Percentiles rank a stretch among this genome's conserved stretches.
Evolutionary conservation across 2,329 filamentous ascomycete genomes (phyloP).

Genomic region (Fusarium metavorans): DNA sequence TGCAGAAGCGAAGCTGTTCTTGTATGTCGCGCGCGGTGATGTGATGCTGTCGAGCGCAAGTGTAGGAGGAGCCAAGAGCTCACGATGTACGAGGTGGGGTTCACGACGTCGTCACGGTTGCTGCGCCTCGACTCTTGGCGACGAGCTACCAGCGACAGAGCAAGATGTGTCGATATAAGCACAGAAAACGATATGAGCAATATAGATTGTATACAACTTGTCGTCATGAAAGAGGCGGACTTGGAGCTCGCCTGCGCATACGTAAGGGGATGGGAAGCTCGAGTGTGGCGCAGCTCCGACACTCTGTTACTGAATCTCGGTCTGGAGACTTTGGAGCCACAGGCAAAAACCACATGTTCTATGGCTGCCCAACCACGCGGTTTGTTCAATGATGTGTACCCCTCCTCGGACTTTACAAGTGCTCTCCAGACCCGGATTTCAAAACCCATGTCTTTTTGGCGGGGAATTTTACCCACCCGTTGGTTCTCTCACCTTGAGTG

Average conservation of each 20-base stretch:
- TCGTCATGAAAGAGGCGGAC: background rate
- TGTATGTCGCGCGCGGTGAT: background rate
- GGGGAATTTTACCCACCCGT: constrained; percentile 12
- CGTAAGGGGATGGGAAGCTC: background rate
- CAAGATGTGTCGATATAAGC: background rate
- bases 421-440: background rate
- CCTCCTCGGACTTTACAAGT: constrained; percentile 17
- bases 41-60: background rate
- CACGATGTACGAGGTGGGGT: constrained; percentile 34
- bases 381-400: constrained; percentile 2
- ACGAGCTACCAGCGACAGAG: constrained; percentile 8
- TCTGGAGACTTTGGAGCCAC: background rate
- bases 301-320: constrained; percentile 8
- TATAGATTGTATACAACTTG: background rate
- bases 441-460: constrained; percentile 8
- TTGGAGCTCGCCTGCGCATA: constrained; percentile 3
- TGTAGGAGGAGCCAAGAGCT: constrained; percentile 35
- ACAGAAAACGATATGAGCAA: background rate
- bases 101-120: constrained; percentile 39
- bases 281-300: constrained; percentile 34
- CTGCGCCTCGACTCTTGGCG: constrained; percentile 36
- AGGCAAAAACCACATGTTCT: background rate
- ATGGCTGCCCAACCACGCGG: constrained; percentile 29
- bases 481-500: constrained; percentile 11
- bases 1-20: background rate